Base-by-base conservation (phyloP, 768 basidiomycete genomes). In the Panellus pusillus region DNA sequence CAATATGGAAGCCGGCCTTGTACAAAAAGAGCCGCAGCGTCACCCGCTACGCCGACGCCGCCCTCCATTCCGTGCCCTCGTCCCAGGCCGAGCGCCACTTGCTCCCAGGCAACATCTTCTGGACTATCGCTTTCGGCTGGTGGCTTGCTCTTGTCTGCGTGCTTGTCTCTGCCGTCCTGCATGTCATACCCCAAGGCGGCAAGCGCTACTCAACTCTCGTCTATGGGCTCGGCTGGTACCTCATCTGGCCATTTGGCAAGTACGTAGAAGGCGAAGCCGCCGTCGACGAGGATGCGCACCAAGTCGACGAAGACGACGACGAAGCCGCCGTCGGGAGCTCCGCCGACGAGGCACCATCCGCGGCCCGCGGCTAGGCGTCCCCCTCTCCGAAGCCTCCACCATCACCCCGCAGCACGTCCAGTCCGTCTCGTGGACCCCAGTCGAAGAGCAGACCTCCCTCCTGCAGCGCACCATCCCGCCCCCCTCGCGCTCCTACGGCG, bases 1-100 rank as follows among this genome's bases (percentile, higher is more conserved):
- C 93, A 36, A 98, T 99, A 67, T 99, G 97, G 97, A 99, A 99
- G 70, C 97, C 97, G 18, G 97, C 97, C 0, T 71, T 99, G 53
- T 99, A 99, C 84, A 94, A 95, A 72, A 99, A 99, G 68, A 89
- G 91, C 29, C 87, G 97, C 29, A 92, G 95, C 2, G 91, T 99
- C 63, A 98, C 95, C 44, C 91, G 96, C 46, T 84, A 93, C 72
- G 97, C 97, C 35, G 97, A 99, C 69, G 86, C 90, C 54, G 97
- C 91, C 0, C 82, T 99, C 4, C 97, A 99, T 67, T 82, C 89
- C 12, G 79, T 91, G 28, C 97, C 97, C 2, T 96, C 93, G 17
- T 89, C 93, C 2, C 91, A 93, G 57, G 93, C 91, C 2, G 93
- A 96, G 64, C 85, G 93, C 27, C 96, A 98, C 72, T 78, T 98